phyloP scores from a whole-genome alignment of 2,329 filamentous ascomycete genomes.

The Diaporthe australafricana region DNA sequence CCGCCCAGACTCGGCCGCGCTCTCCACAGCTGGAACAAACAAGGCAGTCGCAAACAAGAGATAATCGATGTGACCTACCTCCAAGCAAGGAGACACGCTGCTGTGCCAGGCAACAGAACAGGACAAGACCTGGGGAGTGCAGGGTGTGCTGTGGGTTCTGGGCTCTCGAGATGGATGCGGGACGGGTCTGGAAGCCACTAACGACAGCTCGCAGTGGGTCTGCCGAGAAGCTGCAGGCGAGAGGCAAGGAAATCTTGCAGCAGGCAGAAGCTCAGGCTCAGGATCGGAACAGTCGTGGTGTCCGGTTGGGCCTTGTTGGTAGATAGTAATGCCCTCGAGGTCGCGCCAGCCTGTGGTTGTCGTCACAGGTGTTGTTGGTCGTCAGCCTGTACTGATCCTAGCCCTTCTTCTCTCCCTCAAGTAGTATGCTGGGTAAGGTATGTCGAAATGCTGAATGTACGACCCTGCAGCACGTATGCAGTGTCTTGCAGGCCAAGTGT shows the following conservation, averaged over 20 bases:
- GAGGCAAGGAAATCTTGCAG: constrained; percentile 28
- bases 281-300: not conserved
- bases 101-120: not conserved
- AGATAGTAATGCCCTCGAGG: not conserved
- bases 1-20: not conserved
- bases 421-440: constrained; percentile 6
- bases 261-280: constrained; percentile 17
- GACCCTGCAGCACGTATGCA: constrained; percentile 19
- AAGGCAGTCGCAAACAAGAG: not conserved
- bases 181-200: constrained; percentile 32
- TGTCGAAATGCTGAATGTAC: constrained; percentile 15
- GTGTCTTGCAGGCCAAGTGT: constrained; percentile 27
- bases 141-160: constrained; percentile 15
- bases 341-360: constrained; percentile 6
- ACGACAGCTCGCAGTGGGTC: constrained; percentile 30
- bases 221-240: constrained; percentile 15
- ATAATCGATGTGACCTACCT: constrained; percentile 15
- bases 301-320: not conserved
- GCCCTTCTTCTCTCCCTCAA: not conserved
- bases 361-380: not conserved
- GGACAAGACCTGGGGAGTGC: constrained; percentile 13
- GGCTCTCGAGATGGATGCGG: constrained; percentile 7
- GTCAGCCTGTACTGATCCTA: not conserved
- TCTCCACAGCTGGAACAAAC: constrained; percentile 9
- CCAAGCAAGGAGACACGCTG: constrained; percentile 1